phyloP scores from a whole-genome alignment of 2,329 filamentous ascomycete genomes.

The Colletotrichum magnum region DNA sequence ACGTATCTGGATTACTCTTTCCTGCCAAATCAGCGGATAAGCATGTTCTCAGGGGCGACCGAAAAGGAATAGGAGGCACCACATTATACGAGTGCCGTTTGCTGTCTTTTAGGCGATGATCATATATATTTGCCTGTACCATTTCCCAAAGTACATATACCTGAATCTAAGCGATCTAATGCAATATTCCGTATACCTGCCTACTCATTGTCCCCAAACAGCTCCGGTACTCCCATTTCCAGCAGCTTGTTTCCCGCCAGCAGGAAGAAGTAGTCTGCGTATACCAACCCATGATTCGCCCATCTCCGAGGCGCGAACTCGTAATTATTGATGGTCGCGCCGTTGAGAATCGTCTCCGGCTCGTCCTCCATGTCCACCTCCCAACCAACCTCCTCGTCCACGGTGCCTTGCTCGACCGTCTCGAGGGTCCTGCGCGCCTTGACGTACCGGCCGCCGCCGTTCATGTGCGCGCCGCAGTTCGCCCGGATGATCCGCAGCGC shows the following conservation, averaged over 20 bases:
- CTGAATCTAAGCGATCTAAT: not conserved
- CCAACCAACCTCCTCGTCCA: slow-evolving; percentile 32
- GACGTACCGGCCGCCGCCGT: slow-evolving; percentile 41
- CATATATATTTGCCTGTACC: not conserved
- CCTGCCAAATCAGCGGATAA: slow-evolving; percentile 44
- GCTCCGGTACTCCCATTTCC: slow-evolving; percentile 44
- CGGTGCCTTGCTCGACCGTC: slow-evolving; percentile 45
- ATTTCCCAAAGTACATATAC: not conserved
- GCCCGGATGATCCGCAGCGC: slow-evolving; percentile 46
- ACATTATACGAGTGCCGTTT: not conserved
- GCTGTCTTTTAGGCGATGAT: too few species aligned
- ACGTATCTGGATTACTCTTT: slow-evolving; percentile 46
- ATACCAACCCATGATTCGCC: slow-evolving; percentile 62
- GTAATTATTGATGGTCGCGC: slow-evolving; percentile 63
- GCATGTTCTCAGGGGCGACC: slow-evolving; percentile 42
- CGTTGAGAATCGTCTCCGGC: slow-evolving; percentile 60
- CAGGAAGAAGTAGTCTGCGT: slow-evolving; percentile 64
- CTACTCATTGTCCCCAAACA: slow-evolving; percentile 12
- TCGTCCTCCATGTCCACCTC: slow-evolving; percentile 45
- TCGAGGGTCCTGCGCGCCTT: slow-evolving; percentile 32
- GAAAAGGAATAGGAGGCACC: slow-evolving; percentile 10
- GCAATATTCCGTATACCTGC: not conserved
- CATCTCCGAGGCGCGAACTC: slow-evolving; percentile 60
- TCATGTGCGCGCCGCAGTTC: slow-evolving; percentile 45
- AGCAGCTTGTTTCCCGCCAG: slow-evolving; percentile 61